phyloP scores from a whole-genome alignment of 768 basidiomycete species.

The Auricularia sp. region DNA sequence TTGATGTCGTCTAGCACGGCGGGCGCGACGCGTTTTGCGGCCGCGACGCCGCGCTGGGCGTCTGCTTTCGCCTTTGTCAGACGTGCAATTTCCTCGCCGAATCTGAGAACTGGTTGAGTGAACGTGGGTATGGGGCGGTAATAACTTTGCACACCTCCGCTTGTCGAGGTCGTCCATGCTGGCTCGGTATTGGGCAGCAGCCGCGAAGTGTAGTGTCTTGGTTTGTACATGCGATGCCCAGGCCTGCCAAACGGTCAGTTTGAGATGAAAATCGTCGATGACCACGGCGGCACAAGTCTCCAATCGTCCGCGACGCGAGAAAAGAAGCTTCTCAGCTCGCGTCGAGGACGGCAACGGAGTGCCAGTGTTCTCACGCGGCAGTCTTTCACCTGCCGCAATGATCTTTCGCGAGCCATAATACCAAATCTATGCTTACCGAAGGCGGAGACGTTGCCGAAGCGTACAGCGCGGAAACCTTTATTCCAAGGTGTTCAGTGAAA shows the following conservation, averaged over 20 bases:
- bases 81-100: slow-evolving; percentile 79
- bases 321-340: too few species aligned
- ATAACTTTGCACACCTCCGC: slow-evolving; percentile 50
- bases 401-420: too few species aligned
- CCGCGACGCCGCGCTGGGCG: slow-evolving; percentile 61
- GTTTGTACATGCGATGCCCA: slow-evolving; percentile 77
- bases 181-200: slow-evolving; percentile 82
- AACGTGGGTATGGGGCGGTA: not conserved
- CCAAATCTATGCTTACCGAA: slow-evolving; percentile 30
- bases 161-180: slow-evolving; percentile 75
- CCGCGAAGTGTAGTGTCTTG: slow-evolving; percentile 77
- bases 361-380: too few species aligned
- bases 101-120: slow-evolving; percentile 36
- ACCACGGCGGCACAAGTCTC: too few species aligned
- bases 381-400: too few species aligned
- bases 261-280: not conserved
- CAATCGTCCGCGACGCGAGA: too few species aligned
- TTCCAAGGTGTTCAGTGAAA: too few species aligned
- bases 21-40: slow-evolving; percentile 51
- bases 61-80: slow-evolving; percentile 55
- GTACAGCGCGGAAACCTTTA: slow-evolving; percentile 26
- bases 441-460: slow-evolving; percentile 20
- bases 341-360: too few species aligned
- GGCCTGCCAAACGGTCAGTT: slow-evolving; percentile 34
- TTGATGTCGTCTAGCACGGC: slow-evolving; percentile 71